Evolutionary conservation across 2,329 filamentous ascomycete species (phyloP).

Genomic region (Diaporthe australafricana): DNA sequence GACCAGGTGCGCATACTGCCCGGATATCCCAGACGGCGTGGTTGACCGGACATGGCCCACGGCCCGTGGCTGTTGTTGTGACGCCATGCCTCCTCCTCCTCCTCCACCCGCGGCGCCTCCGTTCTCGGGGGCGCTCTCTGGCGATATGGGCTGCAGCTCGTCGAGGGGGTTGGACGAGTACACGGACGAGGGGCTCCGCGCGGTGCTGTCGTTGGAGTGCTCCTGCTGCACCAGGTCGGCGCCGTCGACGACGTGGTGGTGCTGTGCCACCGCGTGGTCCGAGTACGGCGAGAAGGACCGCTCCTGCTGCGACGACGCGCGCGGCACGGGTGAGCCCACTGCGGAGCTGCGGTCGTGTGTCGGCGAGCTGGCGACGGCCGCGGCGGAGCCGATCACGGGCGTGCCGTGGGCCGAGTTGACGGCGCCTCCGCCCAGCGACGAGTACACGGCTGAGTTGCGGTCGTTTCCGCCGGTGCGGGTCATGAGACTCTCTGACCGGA

Average conservation of each 20-base stretch:
- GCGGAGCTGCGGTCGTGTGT: not conserved
- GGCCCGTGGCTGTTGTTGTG: not conserved
- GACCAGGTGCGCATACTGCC: constrained; percentile 62
- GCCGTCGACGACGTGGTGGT: constrained; percentile 14
- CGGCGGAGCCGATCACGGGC: constrained; percentile 5
- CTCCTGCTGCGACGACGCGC: constrained; percentile 36
- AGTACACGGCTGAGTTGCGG: constrained; percentile 25
- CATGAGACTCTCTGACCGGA: constrained; percentile 10
- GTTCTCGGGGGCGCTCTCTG: constrained; percentile 20
- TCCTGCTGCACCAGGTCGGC: constrained; percentile 26
- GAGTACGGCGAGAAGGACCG: constrained; percentile 49
- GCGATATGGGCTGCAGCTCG: constrained; percentile 28
- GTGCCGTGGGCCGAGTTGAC: constrained; percentile 38
- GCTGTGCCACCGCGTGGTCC: constrained; percentile 42
- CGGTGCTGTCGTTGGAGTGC: constrained; percentile 8
- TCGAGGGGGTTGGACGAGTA: not conserved
- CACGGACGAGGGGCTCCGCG: constrained; percentile 18
- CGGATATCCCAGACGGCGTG: constrained; percentile 48
- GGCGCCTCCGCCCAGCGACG: constrained; percentile 33
- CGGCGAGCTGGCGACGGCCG: constrained; percentile 16
- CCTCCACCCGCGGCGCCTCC: constrained; percentile 14
- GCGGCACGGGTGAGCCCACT: constrained; percentile 16
- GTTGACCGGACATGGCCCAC: constrained; percentile 35
- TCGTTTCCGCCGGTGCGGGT: not conserved
- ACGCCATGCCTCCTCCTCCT: constrained; percentile 34